Evolutionary conservation across 768 basidiomycete genomes (phyloP).

Genomic region (Gyrodon lividus): DNA sequence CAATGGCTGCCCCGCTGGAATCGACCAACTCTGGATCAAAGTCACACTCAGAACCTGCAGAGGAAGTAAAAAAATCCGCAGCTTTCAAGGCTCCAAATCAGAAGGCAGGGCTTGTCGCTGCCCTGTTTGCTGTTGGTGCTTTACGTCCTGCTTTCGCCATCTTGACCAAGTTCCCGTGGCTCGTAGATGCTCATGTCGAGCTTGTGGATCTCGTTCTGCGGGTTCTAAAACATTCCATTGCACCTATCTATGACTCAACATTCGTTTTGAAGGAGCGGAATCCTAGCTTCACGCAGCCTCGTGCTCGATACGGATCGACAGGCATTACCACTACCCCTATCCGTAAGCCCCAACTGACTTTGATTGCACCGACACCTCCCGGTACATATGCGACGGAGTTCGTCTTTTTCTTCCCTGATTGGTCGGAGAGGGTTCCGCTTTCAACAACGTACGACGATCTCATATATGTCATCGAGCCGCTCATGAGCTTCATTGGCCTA

Average conservation of each 20-base stretch:
- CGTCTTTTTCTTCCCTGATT: conserved; percentile 88
- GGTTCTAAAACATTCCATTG: conserved; percentile 64
- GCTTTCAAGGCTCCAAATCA: conserved; percentile 62
- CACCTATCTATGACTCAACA: conserved; percentile 57
- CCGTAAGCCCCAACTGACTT: conserved; percentile 67
- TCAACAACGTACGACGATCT: conserved; percentile 68
- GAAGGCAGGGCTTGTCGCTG: conserved; percentile 72
- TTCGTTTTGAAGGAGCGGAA: conserved; percentile 59
- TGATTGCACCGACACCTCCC: conserved; percentile 79
- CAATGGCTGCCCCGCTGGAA: conserved; percentile 83
- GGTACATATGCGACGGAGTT: conserved; percentile 73
- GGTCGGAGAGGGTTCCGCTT: conserved; percentile 69
- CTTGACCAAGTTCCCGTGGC: conserved; percentile 80
- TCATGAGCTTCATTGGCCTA: conserved; percentile 77
- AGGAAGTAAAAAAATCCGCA: conserved; percentile 34
- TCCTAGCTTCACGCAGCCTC: conserved; percentile 60
- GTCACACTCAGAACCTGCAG: conserved; percentile 38
- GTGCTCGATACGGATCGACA: conserved; percentile 59
- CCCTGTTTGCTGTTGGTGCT: conserved; percentile 86
- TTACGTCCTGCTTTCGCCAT: conserved; percentile 75
- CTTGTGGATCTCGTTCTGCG: conserved; percentile 87
- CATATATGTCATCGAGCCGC: conserved; percentile 70
- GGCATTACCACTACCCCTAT: conserved; percentile 51
- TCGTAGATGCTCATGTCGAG: conserved; percentile 77
- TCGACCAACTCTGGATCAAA: conserved; percentile 42